phyloP scores from a whole-genome alignment of 179 eudicot genomes.

The Dionaea muscipula region DNA sequence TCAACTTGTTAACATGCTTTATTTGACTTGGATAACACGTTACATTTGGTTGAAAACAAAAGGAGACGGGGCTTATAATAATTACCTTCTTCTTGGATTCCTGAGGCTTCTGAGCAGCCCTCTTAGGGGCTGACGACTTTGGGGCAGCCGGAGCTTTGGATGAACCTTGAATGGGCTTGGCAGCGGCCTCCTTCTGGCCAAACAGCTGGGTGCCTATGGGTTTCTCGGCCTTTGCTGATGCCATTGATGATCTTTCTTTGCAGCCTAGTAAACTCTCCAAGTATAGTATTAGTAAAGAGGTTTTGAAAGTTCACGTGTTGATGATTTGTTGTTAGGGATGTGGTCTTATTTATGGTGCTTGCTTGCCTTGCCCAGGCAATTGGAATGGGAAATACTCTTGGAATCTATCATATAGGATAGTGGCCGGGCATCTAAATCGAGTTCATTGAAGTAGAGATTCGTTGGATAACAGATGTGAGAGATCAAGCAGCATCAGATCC shows the following conservation, averaged over 20 bases:
- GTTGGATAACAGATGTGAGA: neutral
- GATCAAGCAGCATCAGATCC: neutral
- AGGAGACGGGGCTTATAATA: no score
- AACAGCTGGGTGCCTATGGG: conserved; percentile 4
- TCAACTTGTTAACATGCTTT: neutral
- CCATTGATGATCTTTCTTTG: neutral
- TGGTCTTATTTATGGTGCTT: neutral
- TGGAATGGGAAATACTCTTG: neutral
- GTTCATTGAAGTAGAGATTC: neutral
- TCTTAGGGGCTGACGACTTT: conserved; percentile 1
- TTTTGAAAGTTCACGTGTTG: neutral
- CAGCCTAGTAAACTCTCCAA: neutral
- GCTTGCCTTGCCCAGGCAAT: neutral
- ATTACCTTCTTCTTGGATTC: conserved; percentile 12
- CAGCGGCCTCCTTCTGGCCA: conserved; percentile 9
- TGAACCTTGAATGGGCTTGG: neutral
- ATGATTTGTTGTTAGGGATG: neutral
- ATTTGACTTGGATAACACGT: neutral
- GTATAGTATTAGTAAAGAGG: neutral
- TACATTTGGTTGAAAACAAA: no score
- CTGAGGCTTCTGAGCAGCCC: conserved; percentile 7
- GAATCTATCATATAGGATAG: neutral
- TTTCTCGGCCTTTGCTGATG: conserved; percentile 10
- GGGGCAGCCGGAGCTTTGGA: neutral
- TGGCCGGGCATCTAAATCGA: neutral